A percentile compares a stretch with the other conserved stretches of the same genome.
These are phyloP conservation scores for Fusarium scirpi DNA, from an alignment of 2,329 filamentous ascomycete species.

Conservation along the genomic window DNA sequence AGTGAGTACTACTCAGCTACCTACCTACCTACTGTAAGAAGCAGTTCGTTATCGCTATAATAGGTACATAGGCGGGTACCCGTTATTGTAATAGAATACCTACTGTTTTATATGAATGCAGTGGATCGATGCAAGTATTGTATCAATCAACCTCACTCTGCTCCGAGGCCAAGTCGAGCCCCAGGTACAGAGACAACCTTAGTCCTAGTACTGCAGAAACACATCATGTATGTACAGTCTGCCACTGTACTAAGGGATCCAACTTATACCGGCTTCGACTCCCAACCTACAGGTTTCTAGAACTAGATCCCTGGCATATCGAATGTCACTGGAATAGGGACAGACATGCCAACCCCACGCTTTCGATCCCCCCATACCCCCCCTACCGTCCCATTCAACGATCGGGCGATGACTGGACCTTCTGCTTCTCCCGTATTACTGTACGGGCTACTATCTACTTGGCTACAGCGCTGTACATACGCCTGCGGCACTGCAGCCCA, in stretches of 20 bases:
- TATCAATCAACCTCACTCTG: not conserved
- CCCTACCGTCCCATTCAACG: not conserved
- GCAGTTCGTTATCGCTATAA: too few relatives aligned
- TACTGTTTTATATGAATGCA: not conserved
- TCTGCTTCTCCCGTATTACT: not conserved
- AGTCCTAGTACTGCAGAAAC: not conserved
- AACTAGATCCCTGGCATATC: constrained; percentile 17
- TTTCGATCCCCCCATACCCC: constrained; percentile 5
- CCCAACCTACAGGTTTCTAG: constrained; percentile 11
- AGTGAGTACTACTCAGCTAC: not conserved
- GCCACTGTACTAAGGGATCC: not conserved
- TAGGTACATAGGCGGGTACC: too few relatives aligned
- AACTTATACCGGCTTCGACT: constrained; percentile 1
- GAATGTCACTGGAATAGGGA: constrained; percentile 10
- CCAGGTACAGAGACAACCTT: too few relatives aligned
- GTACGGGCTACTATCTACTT: not conserved
- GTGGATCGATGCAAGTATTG: not conserved
- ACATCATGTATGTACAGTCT: constrained; percentile 3
- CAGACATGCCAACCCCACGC: constrained; percentile 31
- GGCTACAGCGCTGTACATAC: too few relatives aligned
- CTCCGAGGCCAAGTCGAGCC: not conserved
- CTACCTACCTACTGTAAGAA: too few relatives aligned
- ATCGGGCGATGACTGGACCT: constrained; percentile 6
- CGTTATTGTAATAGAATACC: not conserved
- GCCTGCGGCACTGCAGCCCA: not conserved